phyloP scores from a whole-genome alignment of 139 green algal species.

The Closterium sp. region DNA sequence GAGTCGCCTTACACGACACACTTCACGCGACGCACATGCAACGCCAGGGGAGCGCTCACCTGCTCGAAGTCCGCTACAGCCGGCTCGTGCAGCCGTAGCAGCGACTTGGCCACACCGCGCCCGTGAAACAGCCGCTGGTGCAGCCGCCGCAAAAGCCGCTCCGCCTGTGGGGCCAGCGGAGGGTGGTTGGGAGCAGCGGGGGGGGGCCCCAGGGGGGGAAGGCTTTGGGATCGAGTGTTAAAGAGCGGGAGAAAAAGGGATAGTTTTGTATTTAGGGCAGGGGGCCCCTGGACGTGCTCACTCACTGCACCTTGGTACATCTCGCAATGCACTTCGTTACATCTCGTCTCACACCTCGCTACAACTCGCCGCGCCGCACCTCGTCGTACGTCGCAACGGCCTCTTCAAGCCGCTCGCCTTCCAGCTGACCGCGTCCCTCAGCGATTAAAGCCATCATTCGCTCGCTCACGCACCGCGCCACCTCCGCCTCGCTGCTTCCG shows the following conservation, averaged over 20 bases:
- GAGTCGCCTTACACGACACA: no score
- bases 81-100: not conserved
- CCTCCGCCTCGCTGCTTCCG: not conserved
- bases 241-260: not conserved
- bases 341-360: not conserved
- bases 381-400: not conserved
- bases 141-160: not conserved
- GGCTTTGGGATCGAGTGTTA: not conserved
- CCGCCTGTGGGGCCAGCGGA: not conserved
- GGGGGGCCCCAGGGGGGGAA: no score
- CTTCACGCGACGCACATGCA: no score
- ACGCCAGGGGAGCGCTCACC: not conserved
- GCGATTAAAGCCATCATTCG: not conserved
- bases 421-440: not conserved
- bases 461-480: not conserved
- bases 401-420: not conserved
- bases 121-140: not conserved
- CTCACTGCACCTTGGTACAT: no score
- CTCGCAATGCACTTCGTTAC: no score
- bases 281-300: no score
- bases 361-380: not conserved
- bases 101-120: not conserved
- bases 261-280: no score
- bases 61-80: not conserved
- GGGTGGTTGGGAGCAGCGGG: no score